phyloP scores from a whole-genome alignment of 2,329 filamentous ascomycete species.

The Pseudogymnoascus pannorum region DNA sequence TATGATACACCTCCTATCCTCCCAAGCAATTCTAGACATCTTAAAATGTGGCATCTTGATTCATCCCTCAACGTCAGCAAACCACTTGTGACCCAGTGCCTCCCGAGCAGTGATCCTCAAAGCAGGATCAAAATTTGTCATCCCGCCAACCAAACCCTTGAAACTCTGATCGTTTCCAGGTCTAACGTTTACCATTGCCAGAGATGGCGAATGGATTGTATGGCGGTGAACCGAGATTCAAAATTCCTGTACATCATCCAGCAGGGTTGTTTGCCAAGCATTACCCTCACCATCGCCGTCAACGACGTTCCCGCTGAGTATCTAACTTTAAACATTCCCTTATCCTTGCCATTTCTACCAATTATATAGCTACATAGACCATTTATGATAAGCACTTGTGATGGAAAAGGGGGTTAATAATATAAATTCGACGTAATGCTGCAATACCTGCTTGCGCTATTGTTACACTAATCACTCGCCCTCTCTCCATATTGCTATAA shows the following conservation, averaged over 20 bases:
- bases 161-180: slow-evolving; percentile 33
- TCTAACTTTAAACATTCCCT: no score
- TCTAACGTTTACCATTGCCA: no score
- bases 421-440: neutral
- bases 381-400: no score
- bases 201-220: no score
- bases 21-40: neutral
- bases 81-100: slow-evolving; percentile 28
- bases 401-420: no score
- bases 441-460: neutral
- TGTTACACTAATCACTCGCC: neutral
- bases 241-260: no score
- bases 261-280: no score
- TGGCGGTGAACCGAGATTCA: no score
- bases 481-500: neutral
- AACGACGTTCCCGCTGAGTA: no score
- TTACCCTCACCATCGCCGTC: no score
- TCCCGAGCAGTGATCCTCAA: slow-evolving; percentile 32
- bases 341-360: no score
- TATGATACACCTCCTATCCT: neutral
- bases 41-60: neutral
- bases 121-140: slow-evolving; percentile 34
- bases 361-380: no score
- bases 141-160: slow-evolving; percentile 32
- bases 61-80: neutral